These are phyloP conservation scores for Blastobotrys illinoisensis DNA, from an alignment of 1,139 yeast genomes.

Conservation along the genomic window DNA sequence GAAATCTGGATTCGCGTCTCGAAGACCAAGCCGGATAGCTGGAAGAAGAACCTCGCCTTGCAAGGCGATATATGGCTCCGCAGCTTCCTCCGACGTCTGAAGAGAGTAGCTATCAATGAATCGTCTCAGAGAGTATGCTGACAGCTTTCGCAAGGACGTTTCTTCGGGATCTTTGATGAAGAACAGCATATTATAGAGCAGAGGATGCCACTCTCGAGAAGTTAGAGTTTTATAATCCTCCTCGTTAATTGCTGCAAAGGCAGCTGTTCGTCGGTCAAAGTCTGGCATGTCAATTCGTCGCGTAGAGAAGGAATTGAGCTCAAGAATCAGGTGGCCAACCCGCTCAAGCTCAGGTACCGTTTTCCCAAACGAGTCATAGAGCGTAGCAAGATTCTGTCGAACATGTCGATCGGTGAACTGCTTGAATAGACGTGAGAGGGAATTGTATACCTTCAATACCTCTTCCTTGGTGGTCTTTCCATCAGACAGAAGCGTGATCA, in stretches of 20 bases:
- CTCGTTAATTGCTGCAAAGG: constrained; percentile 65
- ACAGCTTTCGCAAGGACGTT: constrained; percentile 72
- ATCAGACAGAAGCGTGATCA: constrained; percentile 48
- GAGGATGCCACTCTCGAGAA: constrained; percentile 71
- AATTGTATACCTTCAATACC: constrained; percentile 48
- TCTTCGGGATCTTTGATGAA: constrained; percentile 77
- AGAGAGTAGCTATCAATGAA: constrained; percentile 49
- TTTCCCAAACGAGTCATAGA: constrained; percentile 56
- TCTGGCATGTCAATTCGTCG: constrained; percentile 70
- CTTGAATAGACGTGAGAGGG: constrained; percentile 56
- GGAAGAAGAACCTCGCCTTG: constrained; percentile 61
- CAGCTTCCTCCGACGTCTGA: constrained; percentile 27
- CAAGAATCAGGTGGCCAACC: constrained; percentile 50
- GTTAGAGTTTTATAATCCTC: constrained; percentile 39
- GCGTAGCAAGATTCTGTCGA: constrained; percentile 53
- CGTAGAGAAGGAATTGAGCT: constrained; percentile 63
- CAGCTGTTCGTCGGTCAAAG: constrained; percentile 65
- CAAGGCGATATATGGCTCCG: constrained; percentile 35
- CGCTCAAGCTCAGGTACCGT: constrained; percentile 42
- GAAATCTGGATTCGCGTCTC: constrained; percentile 56
- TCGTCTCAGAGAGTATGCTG: constrained; percentile 58
- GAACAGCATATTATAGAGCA: constrained; percentile 61
- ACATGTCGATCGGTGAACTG: constrained; percentile 53
- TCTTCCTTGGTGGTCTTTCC: constrained; percentile 52
- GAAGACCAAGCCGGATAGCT: constrained; percentile 60